phyloP scores from a whole-genome alignment of 371 early-diverging fungal species.

The Apophysomyces trapeziformis region DNA sequence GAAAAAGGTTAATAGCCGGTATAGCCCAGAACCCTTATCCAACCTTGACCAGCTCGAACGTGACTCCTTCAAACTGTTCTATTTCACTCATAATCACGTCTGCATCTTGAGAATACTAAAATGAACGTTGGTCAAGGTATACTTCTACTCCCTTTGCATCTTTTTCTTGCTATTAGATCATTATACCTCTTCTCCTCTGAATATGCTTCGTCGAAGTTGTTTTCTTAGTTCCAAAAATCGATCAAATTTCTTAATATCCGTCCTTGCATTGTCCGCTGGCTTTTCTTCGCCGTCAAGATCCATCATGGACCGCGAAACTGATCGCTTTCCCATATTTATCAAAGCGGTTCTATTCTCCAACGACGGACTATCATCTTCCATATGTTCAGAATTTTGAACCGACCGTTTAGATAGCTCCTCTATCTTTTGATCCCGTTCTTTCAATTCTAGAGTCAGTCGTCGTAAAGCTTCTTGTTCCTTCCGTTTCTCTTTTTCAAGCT shows the following conservation, averaged over 20 bases:
- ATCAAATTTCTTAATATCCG: conserved; percentile 20
- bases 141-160: background rate
- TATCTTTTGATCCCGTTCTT: conserved; percentile 24
- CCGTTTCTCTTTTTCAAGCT: conserved; percentile 40
- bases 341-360: background rate
- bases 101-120: conserved; percentile 36
- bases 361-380: conserved; percentile 15
- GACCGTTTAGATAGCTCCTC: conserved; percentile 10
- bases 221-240: conserved; percentile 38
- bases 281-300: conserved; percentile 13
- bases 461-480: conserved; percentile 26
- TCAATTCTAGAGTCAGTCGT: conserved; percentile 20
- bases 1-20: background rate
- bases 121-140: background rate
- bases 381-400: background rate
- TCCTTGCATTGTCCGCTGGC: background rate
- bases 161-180: background rate
- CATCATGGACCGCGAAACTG: conserved; percentile 3
- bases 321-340: background rate
- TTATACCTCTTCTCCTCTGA: conserved; percentile 43
- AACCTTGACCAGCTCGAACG: conserved; percentile 52
- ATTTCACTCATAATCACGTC: conserved; percentile 46
- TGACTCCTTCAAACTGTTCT: conserved; percentile 44
- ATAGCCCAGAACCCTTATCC: background rate
- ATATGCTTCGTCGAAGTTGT: conserved; percentile 40